Conservation (phyloP, 805 yeast genomes). For the Saccharomycopsis oosterbeekiorum region DNA sequence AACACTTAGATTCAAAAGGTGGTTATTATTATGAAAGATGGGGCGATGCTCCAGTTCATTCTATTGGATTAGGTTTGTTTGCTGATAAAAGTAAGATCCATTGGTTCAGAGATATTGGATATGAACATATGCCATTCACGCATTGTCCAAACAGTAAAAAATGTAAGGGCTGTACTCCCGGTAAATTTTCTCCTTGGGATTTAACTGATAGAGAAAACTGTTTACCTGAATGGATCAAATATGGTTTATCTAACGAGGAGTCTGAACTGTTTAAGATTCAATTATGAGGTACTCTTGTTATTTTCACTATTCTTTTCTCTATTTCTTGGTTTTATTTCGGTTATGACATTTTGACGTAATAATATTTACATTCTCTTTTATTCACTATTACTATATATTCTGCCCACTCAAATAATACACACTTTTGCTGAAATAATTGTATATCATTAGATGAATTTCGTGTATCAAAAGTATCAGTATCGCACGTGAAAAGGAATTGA, state of each 20-base stretch:
- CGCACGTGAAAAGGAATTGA: too few relatives aligned
- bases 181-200: conserved; percentile 42
- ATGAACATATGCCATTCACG: conserved; percentile 61
- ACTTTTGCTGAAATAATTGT: too few relatives aligned
- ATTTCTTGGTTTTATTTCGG: too few relatives aligned
- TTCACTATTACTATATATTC: too few relatives aligned
- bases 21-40: conserved; percentile 86
- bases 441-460: too few relatives aligned
- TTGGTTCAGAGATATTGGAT: conserved; percentile 84
- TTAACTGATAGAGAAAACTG: conserved; percentile 63
- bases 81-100: conserved; percentile 62
- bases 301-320: background rate
- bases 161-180: conserved; percentile 42
- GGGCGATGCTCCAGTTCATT: conserved; percentile 92
- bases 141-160: conserved; percentile 60
- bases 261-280: conserved; percentile 4
- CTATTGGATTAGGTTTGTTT: conserved; percentile 62
- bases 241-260: conserved; percentile 28
- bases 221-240: conserved; percentile 57
- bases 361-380: too few relatives aligned
- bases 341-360: too few relatives aligned
- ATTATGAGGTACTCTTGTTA: too few relatives aligned
- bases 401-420: too few relatives aligned
- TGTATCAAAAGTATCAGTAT: too few relatives aligned
- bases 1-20: conserved; percentile 55